These are phyloP conservation scores for Fusarium chaquense DNA, from an alignment of 2,329 filamentous ascomycete genomes.

Conservation along the genomic window DNA sequence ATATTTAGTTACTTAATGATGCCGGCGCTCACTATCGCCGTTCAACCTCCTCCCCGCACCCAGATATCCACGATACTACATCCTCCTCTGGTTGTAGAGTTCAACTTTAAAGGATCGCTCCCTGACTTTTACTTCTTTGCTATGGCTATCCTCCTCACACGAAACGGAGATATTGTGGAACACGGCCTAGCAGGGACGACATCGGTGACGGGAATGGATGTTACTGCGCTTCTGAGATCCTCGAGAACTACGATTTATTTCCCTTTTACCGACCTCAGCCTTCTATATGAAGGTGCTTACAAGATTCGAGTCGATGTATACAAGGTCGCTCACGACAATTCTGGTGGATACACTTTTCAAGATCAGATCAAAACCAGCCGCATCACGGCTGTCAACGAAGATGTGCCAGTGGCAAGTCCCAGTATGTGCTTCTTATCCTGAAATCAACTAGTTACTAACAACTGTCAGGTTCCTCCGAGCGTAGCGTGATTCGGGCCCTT, in stretches of 20 bases:
- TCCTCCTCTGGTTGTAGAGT: conserved; percentile 43
- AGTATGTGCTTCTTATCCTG: conserved; percentile 7
- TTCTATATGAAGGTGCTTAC: conserved; percentile 43
- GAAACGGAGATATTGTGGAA: conserved; percentile 33
- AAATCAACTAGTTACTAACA: background rate
- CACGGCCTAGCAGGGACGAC: conserved; percentile 37
- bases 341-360: conserved; percentile 24
- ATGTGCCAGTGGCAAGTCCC: background rate
- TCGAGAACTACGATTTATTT: conserved; percentile 39
- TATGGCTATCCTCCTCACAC: conserved; percentile 43
- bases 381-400: conserved; percentile 29
- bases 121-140: conserved; percentile 45
- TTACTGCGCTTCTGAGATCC: conserved; percentile 10
- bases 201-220: conserved; percentile 32
- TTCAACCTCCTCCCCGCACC: conserved; percentile 44
- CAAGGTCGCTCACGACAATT: conserved; percentile 28
- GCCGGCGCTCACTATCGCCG: conserved; percentile 35
- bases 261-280: conserved; percentile 44
- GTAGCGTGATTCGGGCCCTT: conserved; percentile 5
- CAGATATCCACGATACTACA: conserved; percentile 34
- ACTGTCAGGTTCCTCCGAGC: conserved; percentile 17
- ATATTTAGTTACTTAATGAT: conserved; percentile 14
- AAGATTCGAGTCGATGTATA: conserved; percentile 49
- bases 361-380: conserved; percentile 32
- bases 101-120: conserved; percentile 14